These are phyloP conservation scores for Colletotrichum sublineola DNA, from an alignment of 2,329 filamentous ascomycete species.

Conservation along the genomic window DNA sequence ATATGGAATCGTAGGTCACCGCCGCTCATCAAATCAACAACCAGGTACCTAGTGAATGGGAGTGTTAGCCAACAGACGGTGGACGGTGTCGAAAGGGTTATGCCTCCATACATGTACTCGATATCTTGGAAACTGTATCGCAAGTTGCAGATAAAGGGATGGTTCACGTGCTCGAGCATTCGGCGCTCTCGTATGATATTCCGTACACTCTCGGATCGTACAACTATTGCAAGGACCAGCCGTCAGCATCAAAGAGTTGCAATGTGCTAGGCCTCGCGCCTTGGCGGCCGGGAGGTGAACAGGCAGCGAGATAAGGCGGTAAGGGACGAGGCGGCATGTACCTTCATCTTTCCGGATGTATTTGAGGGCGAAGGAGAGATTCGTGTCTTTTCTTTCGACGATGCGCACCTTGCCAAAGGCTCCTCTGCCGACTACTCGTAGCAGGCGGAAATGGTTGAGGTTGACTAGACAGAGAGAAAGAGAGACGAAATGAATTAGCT, in stretches of 20 bases:
- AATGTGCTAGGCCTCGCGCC: slow-evolving; percentile 7
- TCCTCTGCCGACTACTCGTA: slow-evolving; percentile 96
- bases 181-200: slow-evolving; percentile 98
- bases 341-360: slow-evolving; percentile 99
- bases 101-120: slow-evolving; percentile 86
- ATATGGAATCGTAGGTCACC: slow-evolving; percentile 98
- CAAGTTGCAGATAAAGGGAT: slow-evolving; percentile 97
- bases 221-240: slow-evolving; percentile 69
- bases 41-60: slow-evolving; percentile 81
- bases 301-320: slow-evolving; percentile 2
- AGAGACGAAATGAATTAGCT: slow-evolving; percentile 31
- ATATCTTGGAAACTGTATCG: slow-evolving; percentile 99
- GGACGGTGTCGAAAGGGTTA: not conserved
- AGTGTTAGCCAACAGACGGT: slow-evolving; percentile 42
- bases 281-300: not conserved
- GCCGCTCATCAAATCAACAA: slow-evolving; percentile 98
- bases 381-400: slow-evolving; percentile 96
- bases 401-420: slow-evolving; percentile 99
- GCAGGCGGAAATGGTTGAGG: slow-evolving; percentile 94
- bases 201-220: slow-evolving; percentile 95
- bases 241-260: slow-evolving; percentile 28
- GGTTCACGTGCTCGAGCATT: slow-evolving; percentile 98
- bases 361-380: slow-evolving; percentile 94
- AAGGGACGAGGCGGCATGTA: slow-evolving; percentile 55
- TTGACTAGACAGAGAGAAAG: slow-evolving; percentile 73